Conservation (phyloP, 1,284 basidiomycete genomes). For the Marasmius oreades region DNA sequence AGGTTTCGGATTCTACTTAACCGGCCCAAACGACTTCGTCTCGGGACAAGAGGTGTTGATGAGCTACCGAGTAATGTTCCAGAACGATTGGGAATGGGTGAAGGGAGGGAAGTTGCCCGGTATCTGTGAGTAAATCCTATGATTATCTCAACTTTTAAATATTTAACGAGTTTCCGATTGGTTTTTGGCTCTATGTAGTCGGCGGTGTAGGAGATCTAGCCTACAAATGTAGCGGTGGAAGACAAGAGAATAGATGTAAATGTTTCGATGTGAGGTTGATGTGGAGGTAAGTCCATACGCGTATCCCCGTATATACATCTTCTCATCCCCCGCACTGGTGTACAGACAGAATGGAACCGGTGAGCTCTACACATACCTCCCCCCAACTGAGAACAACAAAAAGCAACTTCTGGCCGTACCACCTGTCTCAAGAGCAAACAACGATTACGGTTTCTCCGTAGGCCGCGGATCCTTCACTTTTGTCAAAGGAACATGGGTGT, state of each 20-base stretch:
- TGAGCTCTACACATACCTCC: slow-evolving; percentile 59
- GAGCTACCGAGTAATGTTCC: slow-evolving; percentile 57
- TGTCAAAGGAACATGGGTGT: slow-evolving; percentile 51
- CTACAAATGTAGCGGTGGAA: slow-evolving; percentile 58
- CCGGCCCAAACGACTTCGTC: slow-evolving; percentile 42
- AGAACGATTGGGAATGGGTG: slow-evolving; percentile 53
- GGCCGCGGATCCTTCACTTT: slow-evolving; percentile 53
- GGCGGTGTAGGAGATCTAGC: slow-evolving; percentile 54
- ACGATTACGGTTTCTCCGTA: slow-evolving; percentile 59
- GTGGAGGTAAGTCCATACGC: slow-evolving; percentile 50
- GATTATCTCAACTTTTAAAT: neutral
- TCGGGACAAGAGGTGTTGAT: slow-evolving; percentile 44
- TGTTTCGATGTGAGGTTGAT: slow-evolving; percentile 62
- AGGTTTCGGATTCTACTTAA: slow-evolving; percentile 60
- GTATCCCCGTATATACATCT: neutral
- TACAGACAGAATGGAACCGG: slow-evolving; percentile 41
- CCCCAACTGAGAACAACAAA: slow-evolving; percentile 40
- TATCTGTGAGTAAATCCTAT: slow-evolving; percentile 40
- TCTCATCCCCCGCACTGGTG: neutral
- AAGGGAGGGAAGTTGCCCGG: slow-evolving; percentile 68
- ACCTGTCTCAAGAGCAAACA: slow-evolving; percentile 44
- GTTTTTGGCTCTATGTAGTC: slow-evolving; percentile 28
- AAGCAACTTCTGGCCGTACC: slow-evolving; percentile 43
- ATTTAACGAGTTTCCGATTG: neutral
- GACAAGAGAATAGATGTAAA: slow-evolving; percentile 49